Base-by-base conservation (phyloP, 176 grass and related monocot genomes). In the Avena sativa region DNA sequence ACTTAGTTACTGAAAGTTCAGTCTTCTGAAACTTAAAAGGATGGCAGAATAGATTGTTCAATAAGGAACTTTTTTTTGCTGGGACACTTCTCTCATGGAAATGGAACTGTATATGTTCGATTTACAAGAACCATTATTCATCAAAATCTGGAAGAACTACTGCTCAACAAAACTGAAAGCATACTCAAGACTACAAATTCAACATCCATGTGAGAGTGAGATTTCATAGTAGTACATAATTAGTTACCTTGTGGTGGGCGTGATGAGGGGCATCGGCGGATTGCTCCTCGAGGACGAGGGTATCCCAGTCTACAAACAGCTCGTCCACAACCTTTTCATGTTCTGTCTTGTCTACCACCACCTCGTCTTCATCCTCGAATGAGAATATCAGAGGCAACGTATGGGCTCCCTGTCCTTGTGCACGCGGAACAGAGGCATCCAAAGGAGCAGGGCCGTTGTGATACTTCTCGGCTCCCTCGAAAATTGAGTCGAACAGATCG, bases 401-500 rank as follows among this genome's bases (percentile, higher is more conserved):
- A 43, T 32, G 59, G 15, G 46, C 64, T 25, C 8, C 48, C 32
- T 38, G 74, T 51, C 2, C 75, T 73, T 53, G 53, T 14, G 36
- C 32, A 59, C 34, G 73, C 38, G 55, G 73, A 76, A 30, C 25
- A 30, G 25, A 28, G 48, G 23, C 73, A 28, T 76, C 55, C 6
- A 5, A 2, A 17, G 48, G 73, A 76, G 2, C 48, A 76, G 73
- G 30, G 73, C 48, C 73, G 25, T 76, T 76, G 13, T 76, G 20
- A 80, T 79, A 32, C 58, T 64, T 59, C 26, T 89, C 82, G 55
- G 65, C 62, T 20, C 34, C 81, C 15, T 69, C 76, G 5, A 84
- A 89, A 57, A 89, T 51, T n/a, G 87, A 51, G 36, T 84, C 62
- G 46, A 89, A 28, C 10, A 89, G 75, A 30, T 79, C 75, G 34